A percentile compares a stretch with the other conserved stretches of the same genome.
Evolutionary conservation across 2,329 filamentous ascomycete genomes (phyloP).

Genomic region (Neofusicoccum kwambonambiense): DNA sequence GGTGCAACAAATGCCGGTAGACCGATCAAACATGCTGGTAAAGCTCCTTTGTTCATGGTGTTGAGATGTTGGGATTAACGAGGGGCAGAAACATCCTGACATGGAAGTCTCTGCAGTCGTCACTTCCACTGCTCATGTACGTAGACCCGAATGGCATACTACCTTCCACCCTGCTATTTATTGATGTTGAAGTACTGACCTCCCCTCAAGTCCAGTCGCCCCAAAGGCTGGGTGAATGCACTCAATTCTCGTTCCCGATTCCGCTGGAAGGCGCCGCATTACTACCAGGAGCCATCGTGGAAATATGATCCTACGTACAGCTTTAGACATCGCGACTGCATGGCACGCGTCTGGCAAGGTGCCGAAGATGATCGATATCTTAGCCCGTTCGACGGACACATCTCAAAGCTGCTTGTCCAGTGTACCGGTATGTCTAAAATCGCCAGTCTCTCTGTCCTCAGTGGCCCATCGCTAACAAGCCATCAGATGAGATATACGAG

Average conservation of each 20-base stretch:
- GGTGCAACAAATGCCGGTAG: neutral
- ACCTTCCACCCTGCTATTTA: no score
- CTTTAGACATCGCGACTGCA: neutral
- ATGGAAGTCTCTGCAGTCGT: neutral
- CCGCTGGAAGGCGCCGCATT: constrained; percentile 8
- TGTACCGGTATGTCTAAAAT: constrained; percentile 16
- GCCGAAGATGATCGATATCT: constrained; percentile 31
- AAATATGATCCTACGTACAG: neutral
- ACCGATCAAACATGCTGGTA: neutral
- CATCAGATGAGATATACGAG: constrained; percentile 31
- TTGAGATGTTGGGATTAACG: neutral
- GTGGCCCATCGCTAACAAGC: no score
- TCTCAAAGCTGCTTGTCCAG: constrained; percentile 33
- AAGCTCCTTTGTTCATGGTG: constrained; percentile 6
- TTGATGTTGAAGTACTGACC: neutral
- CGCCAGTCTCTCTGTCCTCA: no score
- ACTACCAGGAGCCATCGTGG: constrained; percentile 13
- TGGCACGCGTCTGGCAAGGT: neutral
- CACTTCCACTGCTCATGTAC: neutral
- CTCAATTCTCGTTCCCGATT: neutral
- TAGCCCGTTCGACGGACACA: constrained; percentile 30
- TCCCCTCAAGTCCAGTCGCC: neutral
- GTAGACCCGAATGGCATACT: neutral
- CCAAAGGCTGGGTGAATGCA: constrained; percentile 27
- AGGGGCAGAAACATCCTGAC: neutral